These are phyloP conservation scores for Phytopythium chamaehyphon DNA, from an alignment of 352 stramenopile genomes.

Conservation along the genomic window DNA sequence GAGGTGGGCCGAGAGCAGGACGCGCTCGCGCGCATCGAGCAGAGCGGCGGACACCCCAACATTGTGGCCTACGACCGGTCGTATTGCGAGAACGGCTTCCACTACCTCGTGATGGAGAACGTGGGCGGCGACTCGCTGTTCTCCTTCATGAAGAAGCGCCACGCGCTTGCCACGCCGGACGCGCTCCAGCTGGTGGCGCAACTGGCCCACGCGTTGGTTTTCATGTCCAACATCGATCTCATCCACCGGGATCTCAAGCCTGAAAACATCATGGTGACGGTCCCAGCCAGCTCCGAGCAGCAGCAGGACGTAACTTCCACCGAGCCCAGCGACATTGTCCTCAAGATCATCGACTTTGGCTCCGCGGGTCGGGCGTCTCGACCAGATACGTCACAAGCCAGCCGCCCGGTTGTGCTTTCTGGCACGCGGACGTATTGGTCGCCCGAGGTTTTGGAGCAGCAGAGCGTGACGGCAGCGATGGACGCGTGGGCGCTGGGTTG, in stretches of 20 bases:
- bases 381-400: constrained; percentile 12
- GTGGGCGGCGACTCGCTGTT: constrained; percentile 65
- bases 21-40: constrained; percentile 47
- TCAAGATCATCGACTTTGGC: constrained; percentile 90
- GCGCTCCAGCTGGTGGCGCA: constrained; percentile 57
- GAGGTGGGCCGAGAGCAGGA: constrained; percentile 63
- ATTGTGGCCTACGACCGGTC: constrained; percentile 60
- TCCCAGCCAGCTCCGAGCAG: constrained; percentile 1
- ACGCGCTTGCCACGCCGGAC: constrained; percentile 30
- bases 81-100: constrained; percentile 75
- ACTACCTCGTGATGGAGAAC: constrained; percentile 82
- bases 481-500: constrained; percentile 89
- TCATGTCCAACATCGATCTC: constrained; percentile 58
- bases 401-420: constrained; percentile 34
- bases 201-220: constrained; percentile 60
- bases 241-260: constrained; percentile 89
- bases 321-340: constrained; percentile 1
- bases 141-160: constrained; percentile 56
- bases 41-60: constrained; percentile 48
- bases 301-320: constrained; percentile 23
- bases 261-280: constrained; percentile 79
- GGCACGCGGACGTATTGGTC: constrained; percentile 86
- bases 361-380: constrained; percentile 39
- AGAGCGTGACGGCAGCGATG: constrained; percentile 67
- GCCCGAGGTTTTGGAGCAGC: constrained; percentile 57